phyloP scores from a whole-genome alignment of 2,329 filamentous ascomycete genomes.

The Didymella keratinophila region DNA sequence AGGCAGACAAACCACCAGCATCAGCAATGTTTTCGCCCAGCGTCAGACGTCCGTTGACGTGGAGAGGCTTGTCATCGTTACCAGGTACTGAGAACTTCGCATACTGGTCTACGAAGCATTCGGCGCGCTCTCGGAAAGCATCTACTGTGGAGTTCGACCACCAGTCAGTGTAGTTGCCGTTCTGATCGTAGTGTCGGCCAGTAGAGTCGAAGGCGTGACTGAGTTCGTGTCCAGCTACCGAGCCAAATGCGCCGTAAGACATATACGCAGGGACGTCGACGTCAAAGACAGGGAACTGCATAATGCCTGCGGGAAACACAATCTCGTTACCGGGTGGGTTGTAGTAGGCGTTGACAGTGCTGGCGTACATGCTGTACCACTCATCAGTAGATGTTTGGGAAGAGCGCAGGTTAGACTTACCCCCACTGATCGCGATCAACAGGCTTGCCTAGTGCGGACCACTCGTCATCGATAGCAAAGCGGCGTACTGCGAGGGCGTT shows the following conservation, averaged over 20 bases:
- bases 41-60: slow-evolving; percentile 70
- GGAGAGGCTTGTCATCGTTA: slow-evolving; percentile 63
- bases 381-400: neutral
- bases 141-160: slow-evolving; percentile 68
- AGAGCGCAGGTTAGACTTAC: slow-evolving; percentile 28
- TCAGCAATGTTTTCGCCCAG: slow-evolving; percentile 77
- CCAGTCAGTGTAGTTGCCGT: slow-evolving; percentile 71
- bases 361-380: neutral
- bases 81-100: slow-evolving; percentile 66
- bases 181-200: slow-evolving; percentile 70
- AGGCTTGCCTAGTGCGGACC: slow-evolving; percentile 67
- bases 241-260: slow-evolving; percentile 73
- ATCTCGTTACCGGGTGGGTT: slow-evolving; percentile 72
- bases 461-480: slow-evolving; percentile 59
- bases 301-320: slow-evolving; percentile 71
- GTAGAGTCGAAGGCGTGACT: slow-evolving; percentile 74
- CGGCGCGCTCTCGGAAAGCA: slow-evolving; percentile 65
- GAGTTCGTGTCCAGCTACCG: slow-evolving; percentile 72
- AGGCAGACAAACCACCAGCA: slow-evolving; percentile 69
- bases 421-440: slow-evolving; percentile 67
- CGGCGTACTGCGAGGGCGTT: slow-evolving; percentile 63
- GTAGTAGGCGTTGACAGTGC: slow-evolving; percentile 69
- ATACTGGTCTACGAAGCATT: slow-evolving; percentile 76
- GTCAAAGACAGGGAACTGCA: slow-evolving; percentile 73
- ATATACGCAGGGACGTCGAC: slow-evolving; percentile 69